A percentile compares a stretch with the other conserved stretches of the same genome.
Evolutionary conservation across 345 rosid species (phyloP).

Genomic region (Carallia brachiata): DNA sequence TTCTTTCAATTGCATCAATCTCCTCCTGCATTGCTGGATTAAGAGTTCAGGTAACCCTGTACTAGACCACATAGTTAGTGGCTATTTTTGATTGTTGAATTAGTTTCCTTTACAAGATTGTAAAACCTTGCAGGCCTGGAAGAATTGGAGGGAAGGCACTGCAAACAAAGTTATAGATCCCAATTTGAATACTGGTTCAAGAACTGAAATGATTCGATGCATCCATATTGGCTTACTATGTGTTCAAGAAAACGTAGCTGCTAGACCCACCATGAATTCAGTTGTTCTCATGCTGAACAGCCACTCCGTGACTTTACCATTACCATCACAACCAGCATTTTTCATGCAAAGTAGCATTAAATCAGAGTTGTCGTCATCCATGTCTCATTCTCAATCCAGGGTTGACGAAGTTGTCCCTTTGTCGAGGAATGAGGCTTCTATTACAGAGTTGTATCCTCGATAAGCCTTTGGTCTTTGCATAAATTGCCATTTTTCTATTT

Average conservation of each 20-base stretch:
- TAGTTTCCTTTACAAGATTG: not conserved
- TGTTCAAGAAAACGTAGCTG: conserved; percentile 30
- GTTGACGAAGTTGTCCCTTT: not conserved
- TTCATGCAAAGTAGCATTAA: not conserved
- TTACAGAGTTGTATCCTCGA: conserved; percentile 9
- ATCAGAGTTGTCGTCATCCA: not conserved
- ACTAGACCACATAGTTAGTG: too few species aligned
- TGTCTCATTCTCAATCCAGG: not conserved
- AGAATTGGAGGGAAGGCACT: too few species aligned
- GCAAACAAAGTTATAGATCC: too few species aligned
- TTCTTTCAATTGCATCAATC: not conserved
- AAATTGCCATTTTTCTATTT: too few species aligned
- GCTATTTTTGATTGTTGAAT: too few species aligned
- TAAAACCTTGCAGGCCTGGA: not conserved
- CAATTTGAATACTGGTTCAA: too few species aligned
- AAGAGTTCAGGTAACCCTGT: too few species aligned
- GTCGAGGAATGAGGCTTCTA: conserved; percentile 2
- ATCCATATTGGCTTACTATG: not conserved
- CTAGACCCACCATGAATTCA: conserved; percentile 11
- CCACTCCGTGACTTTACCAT: not conserved
- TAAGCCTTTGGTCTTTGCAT: not conserved
- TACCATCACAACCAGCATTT: conserved; percentile 10
- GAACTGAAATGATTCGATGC: too few species aligned
- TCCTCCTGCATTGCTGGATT: too few species aligned
- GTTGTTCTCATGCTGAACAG: conserved; percentile 14